Base-by-base conservation (phyloP, 2,329 filamentous ascomycete species). In the Cladophialophora yegresii region DNA sequence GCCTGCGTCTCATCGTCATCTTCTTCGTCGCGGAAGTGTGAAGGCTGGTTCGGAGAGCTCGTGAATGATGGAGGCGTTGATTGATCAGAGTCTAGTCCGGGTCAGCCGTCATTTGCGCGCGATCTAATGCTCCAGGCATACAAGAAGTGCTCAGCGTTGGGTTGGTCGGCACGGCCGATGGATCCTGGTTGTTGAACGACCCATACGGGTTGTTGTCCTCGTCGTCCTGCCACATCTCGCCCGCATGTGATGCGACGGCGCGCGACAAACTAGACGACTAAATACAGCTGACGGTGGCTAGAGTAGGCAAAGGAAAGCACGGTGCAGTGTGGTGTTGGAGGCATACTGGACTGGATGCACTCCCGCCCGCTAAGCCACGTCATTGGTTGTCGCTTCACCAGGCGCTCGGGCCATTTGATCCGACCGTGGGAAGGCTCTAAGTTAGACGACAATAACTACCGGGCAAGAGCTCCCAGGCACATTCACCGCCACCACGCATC, bases 171-270 rank as follows among this genome's bases (percentile, higher is more conserved):
- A 43, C 57, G 22, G 20, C 51, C 30, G 64, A 51, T 36, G 68
- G 61, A 77, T 96, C 91, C 73, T 91, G 87, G 72, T 90, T 89
- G 77, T 95, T 91, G 81, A 96, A 97, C 77, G 91, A 93, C 73
- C 92, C 93, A 75, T 98, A 97, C 4, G 93, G 93, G 77, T 98
- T 98, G 80, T 98, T 98, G 75, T 98, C 92, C 80, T 98, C 93
- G 82, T 98, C 93, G 84, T 97, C 96, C 65, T 69, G 67, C 93
- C 93, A 98, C 93, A 98, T 98, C 71, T 72, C 30, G 30, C 28
- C 20, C 40, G 23, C 22, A 50, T 50, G 47, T 50, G 47, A 50
- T 16, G 23, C 22, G 13, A 12, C 20, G 13, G 16, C 22, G 47
- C 40, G 10, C 20, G 47, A 28, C 20, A 16, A 50, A 50, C 8